Evolutionary conservation across 108 stramenopile species (phyloP), one percentile per base, ranked within the genome.

Genomic region (Cyclotella baltica): DNA sequence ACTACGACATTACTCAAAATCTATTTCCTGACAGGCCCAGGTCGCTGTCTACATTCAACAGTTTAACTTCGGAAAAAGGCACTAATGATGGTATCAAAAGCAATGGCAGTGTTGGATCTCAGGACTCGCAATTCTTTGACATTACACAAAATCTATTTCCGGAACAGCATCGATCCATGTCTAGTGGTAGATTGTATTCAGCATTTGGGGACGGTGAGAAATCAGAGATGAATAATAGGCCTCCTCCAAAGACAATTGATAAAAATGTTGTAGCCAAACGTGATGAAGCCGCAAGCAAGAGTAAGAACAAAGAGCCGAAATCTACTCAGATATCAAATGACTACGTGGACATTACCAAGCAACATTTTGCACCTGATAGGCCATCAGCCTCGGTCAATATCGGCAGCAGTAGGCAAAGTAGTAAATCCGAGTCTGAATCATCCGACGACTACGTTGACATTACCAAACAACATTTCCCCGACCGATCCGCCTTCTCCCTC

Each of bases 101-200:
- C 28, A 36, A 36, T 15, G 61, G 27, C 10, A 27, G 4, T 56
- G 11, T 27, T 56, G 11, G 13, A 31, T n/a, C 13, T 43, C 38
- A 3, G 6, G 63, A 64, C 9, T 18, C 28, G 13, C 6, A 40
- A 46, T 25, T 46, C 28, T 64, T 47, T 64, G 63, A 64, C 38
- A 64, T 64, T 43, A 64, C 63, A 33, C 63, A 43, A 47, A 64
- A 64, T 30, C 43, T 64, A 5, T 64, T 64, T 27, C 63, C 63
- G 1, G 40, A 64, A 43, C 1, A 30, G n/a, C 59, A 10, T n/a
- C 18, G n/a, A 46, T 46, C 38, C 16, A 22, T 30, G 29, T 23
- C 63, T 15, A 57, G 25, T 4, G 28, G 27, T 57, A 57, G 27
- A 29, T 23, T 57, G 25, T 29, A 22, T 29, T 57, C 56, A 13